Conservation (phyloP, 2,329 filamentous ascomycete species). For the Alternaria arborescens region DNA sequence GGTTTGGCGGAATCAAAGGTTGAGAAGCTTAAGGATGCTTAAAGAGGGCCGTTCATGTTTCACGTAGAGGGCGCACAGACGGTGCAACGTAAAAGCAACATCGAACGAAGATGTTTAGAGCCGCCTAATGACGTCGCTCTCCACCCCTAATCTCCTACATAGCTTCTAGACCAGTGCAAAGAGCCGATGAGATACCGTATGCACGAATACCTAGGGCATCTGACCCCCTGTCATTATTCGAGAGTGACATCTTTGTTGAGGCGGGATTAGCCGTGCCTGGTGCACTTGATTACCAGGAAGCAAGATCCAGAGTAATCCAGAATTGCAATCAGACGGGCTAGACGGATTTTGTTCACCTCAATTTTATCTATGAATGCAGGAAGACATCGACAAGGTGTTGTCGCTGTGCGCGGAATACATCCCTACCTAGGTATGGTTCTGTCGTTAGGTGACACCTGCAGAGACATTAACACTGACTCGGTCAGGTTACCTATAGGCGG, state of each 20-base stretch:
- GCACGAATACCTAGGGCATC: not conserved
- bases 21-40: not conserved
- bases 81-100: not conserved
- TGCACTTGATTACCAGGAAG: not conserved
- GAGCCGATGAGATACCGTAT: not conserved
- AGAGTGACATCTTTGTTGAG: not conserved
- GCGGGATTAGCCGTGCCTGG: no score
- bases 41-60: not conserved
- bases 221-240: no score
- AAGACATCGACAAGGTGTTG: not conserved
- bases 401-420: not conserved
- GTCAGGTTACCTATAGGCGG: not conserved
- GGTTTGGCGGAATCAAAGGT: not conserved
- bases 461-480: not conserved
- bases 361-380: not conserved
- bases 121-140: not conserved
- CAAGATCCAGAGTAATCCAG: not conserved
- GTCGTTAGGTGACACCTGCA: not conserved
- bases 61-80: not conserved
- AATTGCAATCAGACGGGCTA: not conserved
- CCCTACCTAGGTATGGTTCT: not conserved
- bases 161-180: not conserved
- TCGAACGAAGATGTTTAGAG: not conserved
- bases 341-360: not conserved
- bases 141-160: not conserved